These are phyloP conservation scores for Colletotrichum chlorophyti DNA, from an alignment of 2,329 filamentous ascomycete genomes.

Conservation along the genomic window DNA sequence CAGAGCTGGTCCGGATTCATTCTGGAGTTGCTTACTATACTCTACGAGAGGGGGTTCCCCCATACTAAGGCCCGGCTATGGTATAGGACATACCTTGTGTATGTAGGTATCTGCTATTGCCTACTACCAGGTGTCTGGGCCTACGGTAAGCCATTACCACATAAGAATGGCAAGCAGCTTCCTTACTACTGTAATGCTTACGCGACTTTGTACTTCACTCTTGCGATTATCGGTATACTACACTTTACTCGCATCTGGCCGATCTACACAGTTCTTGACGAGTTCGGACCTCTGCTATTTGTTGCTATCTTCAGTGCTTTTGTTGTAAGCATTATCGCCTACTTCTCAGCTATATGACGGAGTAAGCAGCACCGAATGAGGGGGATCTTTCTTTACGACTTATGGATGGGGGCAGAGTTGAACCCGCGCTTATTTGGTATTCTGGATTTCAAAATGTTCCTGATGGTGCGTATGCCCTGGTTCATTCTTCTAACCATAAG, in stretches of 20 bases:
- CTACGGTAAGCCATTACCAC: conserved; percentile 80
- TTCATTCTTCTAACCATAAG: conserved; percentile 79
- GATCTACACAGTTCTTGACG: conserved; percentile 83
- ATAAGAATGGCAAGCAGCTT: conserved; percentile 77
- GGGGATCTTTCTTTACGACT: conserved; percentile 80
- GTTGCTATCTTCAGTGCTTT: conserved; percentile 85
- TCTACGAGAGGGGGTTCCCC: conserved; percentile 80
- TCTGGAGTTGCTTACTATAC: conserved; percentile 71
- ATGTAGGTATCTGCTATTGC: conserved; percentile 77
- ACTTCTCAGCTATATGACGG: conserved; percentile 75
- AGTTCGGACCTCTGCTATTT: conserved; percentile 83
- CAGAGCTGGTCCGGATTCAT: conserved; percentile 76
- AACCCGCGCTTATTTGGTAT: conserved; percentile 84
- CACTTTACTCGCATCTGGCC: conserved; percentile 80
- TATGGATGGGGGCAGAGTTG: conserved; percentile 89
- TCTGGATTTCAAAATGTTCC: conserved; percentile 93
- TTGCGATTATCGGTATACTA: conserved; percentile 65
- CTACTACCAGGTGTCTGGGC: conserved; percentile 78
- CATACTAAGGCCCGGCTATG: conserved; percentile 77
- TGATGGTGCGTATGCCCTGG: conserved; percentile 87
- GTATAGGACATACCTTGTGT: conserved; percentile 84
- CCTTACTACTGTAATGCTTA: conserved; percentile 86
- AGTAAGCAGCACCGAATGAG: conserved; percentile 44
- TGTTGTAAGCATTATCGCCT: conserved; percentile 75
- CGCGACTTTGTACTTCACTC: conserved; percentile 79